Percentiles rank a stretch among this genome's conserved stretches.
Evolutionary conservation across 345 rosid species (phyloP).

Genomic region (Turritis glabra): DNA sequence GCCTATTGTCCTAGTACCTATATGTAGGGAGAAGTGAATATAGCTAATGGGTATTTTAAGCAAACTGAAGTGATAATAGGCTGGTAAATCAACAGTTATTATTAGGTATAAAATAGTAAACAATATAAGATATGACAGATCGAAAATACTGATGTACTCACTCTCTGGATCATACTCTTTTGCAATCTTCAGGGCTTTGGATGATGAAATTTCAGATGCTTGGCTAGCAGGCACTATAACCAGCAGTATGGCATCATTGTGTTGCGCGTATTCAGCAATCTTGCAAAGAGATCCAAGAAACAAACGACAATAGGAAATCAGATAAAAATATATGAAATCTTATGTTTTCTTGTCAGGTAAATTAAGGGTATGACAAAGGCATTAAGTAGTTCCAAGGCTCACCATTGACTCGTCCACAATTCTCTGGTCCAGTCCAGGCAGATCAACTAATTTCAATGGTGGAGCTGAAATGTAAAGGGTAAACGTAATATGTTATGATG

Average conservation of each 20-base stretch:
- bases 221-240: constrained; percentile 88
- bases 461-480: constrained; percentile 63
- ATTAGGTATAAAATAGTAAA: neutral
- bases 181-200: constrained; percentile 82
- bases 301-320: constrained; percentile 5
- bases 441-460: constrained; percentile 84
- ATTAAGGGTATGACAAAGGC: neutral
- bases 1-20: constrained; percentile 97
- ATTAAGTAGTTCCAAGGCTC: constrained; percentile 38
- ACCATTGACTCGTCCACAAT: constrained; percentile 87
- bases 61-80: neutral
- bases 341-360: neutral
- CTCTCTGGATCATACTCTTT: constrained; percentile 94
- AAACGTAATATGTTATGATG: constrained; percentile 5
- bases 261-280: constrained; percentile 79
- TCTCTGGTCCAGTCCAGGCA: constrained; percentile 98
- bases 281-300: constrained; percentile 38
- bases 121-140: neutral
- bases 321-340: neutral
- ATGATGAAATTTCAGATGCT: constrained; percentile 91
- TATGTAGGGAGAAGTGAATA: constrained; percentile 15
- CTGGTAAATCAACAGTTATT: constrained; percentile 6
- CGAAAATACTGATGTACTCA: constrained; percentile 39
- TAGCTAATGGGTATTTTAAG: constrained; percentile 8
- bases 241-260: constrained; percentile 86